Conservation (phyloP, 73 alveolate genomes). For the Blepharisma stoltei region DNA sequence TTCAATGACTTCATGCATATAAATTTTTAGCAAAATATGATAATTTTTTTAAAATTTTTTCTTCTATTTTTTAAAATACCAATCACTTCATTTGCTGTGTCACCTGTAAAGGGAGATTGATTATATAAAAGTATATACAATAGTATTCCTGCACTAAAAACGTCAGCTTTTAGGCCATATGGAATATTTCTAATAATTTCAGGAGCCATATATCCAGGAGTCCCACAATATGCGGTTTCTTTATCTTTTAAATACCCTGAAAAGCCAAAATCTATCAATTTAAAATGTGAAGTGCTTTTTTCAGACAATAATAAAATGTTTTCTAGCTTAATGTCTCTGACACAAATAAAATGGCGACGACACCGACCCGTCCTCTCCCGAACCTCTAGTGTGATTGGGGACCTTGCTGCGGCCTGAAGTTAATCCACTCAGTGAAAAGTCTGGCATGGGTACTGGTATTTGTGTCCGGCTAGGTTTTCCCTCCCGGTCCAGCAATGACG, state of each 20-base stretch:
- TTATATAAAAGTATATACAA: background rate
- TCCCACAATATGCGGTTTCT: background rate
- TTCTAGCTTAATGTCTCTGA: constrained; percentile 21
- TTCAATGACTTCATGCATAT: background rate
- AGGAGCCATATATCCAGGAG: constrained; percentile 29
- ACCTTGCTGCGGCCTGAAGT: too few species aligned
- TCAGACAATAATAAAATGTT: constrained; percentile 1
- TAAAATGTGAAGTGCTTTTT: background rate
- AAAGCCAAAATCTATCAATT: constrained; percentile 11
- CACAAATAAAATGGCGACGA: too few species aligned
- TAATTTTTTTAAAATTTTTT: too few species aligned
- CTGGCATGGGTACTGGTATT: too few species aligned
- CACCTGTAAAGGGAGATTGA: background rate
- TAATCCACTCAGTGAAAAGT: too few species aligned
- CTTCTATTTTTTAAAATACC: too few species aligned
- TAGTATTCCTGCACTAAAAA: constrained; percentile 20
- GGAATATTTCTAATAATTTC: background rate
- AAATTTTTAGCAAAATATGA: too few species aligned
- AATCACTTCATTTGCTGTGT: background rate
- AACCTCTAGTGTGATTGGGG: too few species aligned
- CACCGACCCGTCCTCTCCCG: too few species aligned
- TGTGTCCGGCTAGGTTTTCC: too few species aligned
- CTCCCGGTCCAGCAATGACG: too few species aligned
- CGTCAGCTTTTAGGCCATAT: background rate
- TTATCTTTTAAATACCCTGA: background rate